Evolutionary conservation across 2,329 filamentous ascomycete species (phyloP), one percentile per base, ranked within the genome.

Genomic region (Biscogniauxia sp.): DNA sequence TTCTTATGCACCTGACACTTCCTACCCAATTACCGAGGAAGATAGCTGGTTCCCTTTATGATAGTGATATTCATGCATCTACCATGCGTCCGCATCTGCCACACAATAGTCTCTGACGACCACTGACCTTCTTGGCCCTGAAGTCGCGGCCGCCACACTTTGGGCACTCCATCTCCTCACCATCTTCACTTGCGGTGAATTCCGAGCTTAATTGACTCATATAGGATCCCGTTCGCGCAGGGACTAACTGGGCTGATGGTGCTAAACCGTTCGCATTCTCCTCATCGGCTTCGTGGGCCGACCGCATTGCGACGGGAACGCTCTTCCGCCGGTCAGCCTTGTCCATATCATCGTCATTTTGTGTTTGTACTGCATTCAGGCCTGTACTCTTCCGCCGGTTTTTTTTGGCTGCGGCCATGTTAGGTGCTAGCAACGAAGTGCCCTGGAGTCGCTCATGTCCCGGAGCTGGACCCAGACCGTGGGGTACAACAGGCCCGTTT

Each of bases 141-240:
- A 92, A 92, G 61, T 87, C 85, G 20, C 75, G 81, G 1, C 84
- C 81, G 4, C 82, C 81, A 68, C 89, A 92, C 61, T 80, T 80
- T 20, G 78, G 76, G 68, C 88, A 91, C 23, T 74, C 79, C 65
- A 84, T 73, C 41, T 80, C 77, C 55, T 81, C 79, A 17, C 75
- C 78, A 20, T 79, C 79, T 20, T 81, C 80, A 8, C 77, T 80
- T 2, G 37, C 37, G 37, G 74, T 76, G 60, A 79, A 77, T 65
- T 86, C 84, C 63, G 83, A 87, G 70, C 84, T 90, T 52, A 89
- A 72, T 51, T 77, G 77, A 67, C 86, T 89, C 1, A 80, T 76
- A 8, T 76, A 71, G 17, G 81, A 87, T 5, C 73, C 66, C 26
- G 75, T 75, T 50, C 59, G 65, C 19, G 61, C 56, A 9, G 55